Evolutionary conservation across 495 filamentous ascomycete species (phyloP), one percentile per base, ranked within the genome.

Genomic region (Penicillium malachiteum): DNA sequence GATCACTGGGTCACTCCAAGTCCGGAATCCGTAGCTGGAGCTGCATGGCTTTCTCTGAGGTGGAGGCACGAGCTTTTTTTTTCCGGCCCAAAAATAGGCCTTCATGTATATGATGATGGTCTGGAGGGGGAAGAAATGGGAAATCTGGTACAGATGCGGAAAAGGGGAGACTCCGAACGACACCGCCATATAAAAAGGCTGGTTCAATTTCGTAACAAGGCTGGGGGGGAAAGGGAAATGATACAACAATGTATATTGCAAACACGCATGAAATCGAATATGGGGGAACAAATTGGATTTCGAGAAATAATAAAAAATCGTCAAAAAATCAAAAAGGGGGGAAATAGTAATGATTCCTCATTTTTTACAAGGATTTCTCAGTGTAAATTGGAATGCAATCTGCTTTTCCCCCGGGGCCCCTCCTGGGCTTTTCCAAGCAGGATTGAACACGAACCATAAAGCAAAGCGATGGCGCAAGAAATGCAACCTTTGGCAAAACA

Each of bases 401-500:
- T 48, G 31, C 31, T 35, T 18, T 49, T 16, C 26, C n/a, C 12
- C 31, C 50, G 30, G 32, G 50, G 18, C 50, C 47, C 17, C 14
- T 48, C 17, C 26, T 9, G 21, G 33, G 14, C 16, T 33, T 34
- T 34, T 37, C 34, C 34, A 10, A 2, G 9, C 34, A 9, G 34
- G 7, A 37, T 35, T 38, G 37, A 30, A 41, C 14, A 18, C 31
- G 47, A 46, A 46, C 21, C 43, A 70, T 18, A 55, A 52, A 37
- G 43, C 64, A 57, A 39, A 41, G 46, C 59, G 57, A 75, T 74
- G 71, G 71, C 72, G 69, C 66, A 67, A 74, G 56, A 58, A 60
- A 71, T 69, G 72, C 69, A 72, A 70, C 70, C 13, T 66, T 50
- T 60, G 57, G 65, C 65, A 68, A 26, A 26, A 64, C 62, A 72